These are phyloP conservation scores for Tephrocybe sp. DNA, from an alignment of 768 basidiomycete species.

Conservation along the genomic window DNA sequence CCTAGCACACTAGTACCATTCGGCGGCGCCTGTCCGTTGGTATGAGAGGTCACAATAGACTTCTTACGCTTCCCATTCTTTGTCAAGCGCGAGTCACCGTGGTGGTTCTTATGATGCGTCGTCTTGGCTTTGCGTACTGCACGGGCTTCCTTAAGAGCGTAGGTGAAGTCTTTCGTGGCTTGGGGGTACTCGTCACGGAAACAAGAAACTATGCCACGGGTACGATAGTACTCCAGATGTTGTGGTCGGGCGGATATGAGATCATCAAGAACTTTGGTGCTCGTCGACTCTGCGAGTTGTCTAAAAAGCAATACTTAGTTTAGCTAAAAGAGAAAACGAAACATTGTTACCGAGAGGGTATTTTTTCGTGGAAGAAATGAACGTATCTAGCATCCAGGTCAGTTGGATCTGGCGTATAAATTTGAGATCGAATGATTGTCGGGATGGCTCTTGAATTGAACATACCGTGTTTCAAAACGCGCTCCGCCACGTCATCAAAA, in stretches of 20 bases:
- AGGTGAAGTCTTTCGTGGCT: conserved; percentile 79
- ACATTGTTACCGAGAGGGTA: conserved; percentile 71
- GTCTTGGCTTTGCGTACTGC: conserved; percentile 62
- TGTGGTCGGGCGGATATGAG: conserved; percentile 74
- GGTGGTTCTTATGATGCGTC: conserved; percentile 42
- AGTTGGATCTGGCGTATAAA: conserved; percentile 53
- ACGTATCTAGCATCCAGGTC: conserved; percentile 84
- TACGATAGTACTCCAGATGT: conserved; percentile 80
- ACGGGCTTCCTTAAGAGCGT: conserved; percentile 76
- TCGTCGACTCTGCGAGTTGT: conserved; percentile 83
- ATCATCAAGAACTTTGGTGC: conserved; percentile 73
- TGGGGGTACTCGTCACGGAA: conserved; percentile 80
- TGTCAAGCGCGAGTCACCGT: conserved; percentile 30
- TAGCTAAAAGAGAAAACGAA: not conserved
- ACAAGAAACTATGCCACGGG: conserved; percentile 86
- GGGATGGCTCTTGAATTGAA: not conserved
- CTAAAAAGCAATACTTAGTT: conserved; percentile 32
- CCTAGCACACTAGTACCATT: conserved; percentile 55
- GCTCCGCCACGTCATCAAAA: conserved; percentile 89
- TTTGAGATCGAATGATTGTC: not conserved
- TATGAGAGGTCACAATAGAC: conserved; percentile 35
- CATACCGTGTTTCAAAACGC: conserved; percentile 66
- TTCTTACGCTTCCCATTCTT: conserved; percentile 56
- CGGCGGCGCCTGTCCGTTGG: conserved; percentile 65
- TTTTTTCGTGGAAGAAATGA: conserved; percentile 94